Evolutionary conservation across 306 rosid genomes (phyloP).

Genomic region (Begonia peltatifolia): DNA sequence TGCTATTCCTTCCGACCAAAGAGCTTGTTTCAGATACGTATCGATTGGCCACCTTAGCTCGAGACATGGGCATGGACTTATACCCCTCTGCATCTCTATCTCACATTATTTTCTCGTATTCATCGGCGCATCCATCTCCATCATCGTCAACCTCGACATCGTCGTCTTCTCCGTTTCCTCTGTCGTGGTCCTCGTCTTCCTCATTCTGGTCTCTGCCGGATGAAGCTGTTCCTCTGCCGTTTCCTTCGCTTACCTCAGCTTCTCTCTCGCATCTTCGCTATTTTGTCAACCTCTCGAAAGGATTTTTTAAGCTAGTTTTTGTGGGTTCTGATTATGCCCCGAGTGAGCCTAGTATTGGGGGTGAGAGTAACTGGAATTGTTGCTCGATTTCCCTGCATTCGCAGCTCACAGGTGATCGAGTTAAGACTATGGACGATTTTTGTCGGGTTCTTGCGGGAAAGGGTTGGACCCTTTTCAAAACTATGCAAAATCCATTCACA

Average conservation of each 20-base stretch:
- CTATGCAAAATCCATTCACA: conserved; percentile 8
- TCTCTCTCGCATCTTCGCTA: conserved; percentile 37
- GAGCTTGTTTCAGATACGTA: conserved; percentile 39
- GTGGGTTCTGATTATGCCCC: conserved; percentile 14
- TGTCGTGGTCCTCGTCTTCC: conserved; percentile 22
- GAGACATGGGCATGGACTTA: conserved; percentile 44
- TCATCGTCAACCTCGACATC: conserved; percentile 18
- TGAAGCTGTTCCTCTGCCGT: conserved; percentile 51
- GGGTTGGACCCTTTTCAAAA: background rate
- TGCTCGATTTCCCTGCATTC: conserved; percentile 34
- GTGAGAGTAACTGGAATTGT: conserved; percentile 36
- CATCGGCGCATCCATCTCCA: conserved; percentile 16
- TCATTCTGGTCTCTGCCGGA: conserved; percentile 10
- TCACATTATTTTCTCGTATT: conserved; percentile 42
- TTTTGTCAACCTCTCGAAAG: conserved; percentile 32
- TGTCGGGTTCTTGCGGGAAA: background rate
- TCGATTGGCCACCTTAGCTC: conserved; percentile 45
- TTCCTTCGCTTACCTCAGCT: conserved; percentile 34
- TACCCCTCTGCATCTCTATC: conserved; percentile 56
- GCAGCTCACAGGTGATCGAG: conserved; percentile 8
- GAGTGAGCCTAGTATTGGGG: conserved; percentile 2
- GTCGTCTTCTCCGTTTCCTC: conserved; percentile 14
- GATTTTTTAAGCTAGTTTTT: conserved; percentile 50
- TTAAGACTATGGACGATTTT: background rate
- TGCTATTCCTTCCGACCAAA: conserved; percentile 40